phyloP scores from a whole-genome alignment of 257 asterid genomes.

The Gentiana dahurica region DNA sequence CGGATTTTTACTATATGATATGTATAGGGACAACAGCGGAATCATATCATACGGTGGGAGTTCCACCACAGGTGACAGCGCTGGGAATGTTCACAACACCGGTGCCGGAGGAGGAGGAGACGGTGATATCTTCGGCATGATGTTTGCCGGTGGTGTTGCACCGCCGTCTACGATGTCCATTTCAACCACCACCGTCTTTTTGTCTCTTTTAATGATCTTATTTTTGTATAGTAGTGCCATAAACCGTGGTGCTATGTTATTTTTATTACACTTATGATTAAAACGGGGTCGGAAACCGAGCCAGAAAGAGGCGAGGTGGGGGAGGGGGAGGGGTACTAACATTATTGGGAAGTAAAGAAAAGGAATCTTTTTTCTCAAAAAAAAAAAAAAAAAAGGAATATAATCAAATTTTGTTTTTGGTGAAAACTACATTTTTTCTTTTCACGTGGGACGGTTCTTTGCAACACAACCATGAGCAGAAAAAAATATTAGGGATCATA shows the following conservation, averaged over 20 bases:
- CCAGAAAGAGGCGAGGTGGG: no score
- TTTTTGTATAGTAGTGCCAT: slow-evolving; percentile 25
- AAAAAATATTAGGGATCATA: no score
- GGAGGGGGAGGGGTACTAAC: not conserved
- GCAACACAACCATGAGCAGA: no score
- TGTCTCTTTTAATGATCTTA: slow-evolving; percentile 37
- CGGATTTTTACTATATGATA: no score
- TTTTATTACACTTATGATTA: slow-evolving; percentile 12
- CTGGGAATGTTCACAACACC: slow-evolving; percentile 16
- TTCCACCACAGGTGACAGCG: slow-evolving; percentile 33
- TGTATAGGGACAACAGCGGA: slow-evolving; percentile 44
- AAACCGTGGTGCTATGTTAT: slow-evolving; percentile 31
- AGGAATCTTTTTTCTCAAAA: not conserved
- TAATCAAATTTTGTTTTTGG: no score
- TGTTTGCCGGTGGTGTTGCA: slow-evolving; percentile 53
- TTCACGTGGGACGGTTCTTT: no score
- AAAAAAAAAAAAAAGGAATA: slow-evolving; percentile 6
- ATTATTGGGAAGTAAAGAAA: slow-evolving; percentile 2
- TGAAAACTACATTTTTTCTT: no score
- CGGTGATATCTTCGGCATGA: slow-evolving; percentile 47
- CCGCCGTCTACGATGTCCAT: slow-evolving; percentile 29
- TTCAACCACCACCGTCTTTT: slow-evolving; percentile 26
- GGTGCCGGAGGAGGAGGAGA: slow-evolving; percentile 32
- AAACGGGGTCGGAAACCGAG: slow-evolving; percentile 10
- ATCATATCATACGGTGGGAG: slow-evolving; percentile 57